phyloP scores from a whole-genome alignment of 2,329 filamentous ascomycete species.

The Apiospora marii region DNA sequence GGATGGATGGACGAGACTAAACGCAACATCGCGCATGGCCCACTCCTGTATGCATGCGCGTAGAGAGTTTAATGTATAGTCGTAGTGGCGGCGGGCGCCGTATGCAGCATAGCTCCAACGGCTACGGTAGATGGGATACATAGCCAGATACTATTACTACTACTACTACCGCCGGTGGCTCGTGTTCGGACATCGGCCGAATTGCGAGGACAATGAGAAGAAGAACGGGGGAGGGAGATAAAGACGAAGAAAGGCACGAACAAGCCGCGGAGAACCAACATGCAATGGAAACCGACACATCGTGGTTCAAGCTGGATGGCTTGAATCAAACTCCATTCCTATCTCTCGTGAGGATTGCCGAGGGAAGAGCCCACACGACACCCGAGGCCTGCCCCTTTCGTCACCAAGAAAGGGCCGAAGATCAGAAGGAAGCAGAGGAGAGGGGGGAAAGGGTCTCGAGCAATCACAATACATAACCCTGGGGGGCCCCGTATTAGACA shows the following conservation, averaged over 20 bases:
- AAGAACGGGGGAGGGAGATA: not conserved
- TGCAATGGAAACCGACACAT: not conserved
- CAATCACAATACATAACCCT: not conserved
- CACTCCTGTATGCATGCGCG: not conserved
- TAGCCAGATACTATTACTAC: not conserved
- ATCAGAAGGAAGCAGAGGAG: not conserved
- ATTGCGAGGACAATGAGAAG: not conserved
- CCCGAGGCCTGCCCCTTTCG: not conserved
- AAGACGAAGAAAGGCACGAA: not conserved
- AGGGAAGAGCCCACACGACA: not conserved
- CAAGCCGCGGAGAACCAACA: not conserved
- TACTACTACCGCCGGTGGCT: not conserved
- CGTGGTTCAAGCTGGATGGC: not conserved
- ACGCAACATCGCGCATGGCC: not conserved
- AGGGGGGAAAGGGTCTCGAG: not conserved
- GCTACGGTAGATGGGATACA: not conserved
- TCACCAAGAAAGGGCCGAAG: not conserved
- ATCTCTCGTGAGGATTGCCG: not conserved
- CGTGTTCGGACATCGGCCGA: conserved; percentile 2
- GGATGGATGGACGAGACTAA: not conserved
- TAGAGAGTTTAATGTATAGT: not conserved
- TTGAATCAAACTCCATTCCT: not conserved
- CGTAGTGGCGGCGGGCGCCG: too few relatives aligned
- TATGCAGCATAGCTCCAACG: not conserved
- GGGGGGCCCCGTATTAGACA: not conserved